Evolutionary conservation across 495 filamentous ascomycete genomes (phyloP), one percentile per base, ranked within the genome.

Genomic region (Daldinia childiae): DNA sequence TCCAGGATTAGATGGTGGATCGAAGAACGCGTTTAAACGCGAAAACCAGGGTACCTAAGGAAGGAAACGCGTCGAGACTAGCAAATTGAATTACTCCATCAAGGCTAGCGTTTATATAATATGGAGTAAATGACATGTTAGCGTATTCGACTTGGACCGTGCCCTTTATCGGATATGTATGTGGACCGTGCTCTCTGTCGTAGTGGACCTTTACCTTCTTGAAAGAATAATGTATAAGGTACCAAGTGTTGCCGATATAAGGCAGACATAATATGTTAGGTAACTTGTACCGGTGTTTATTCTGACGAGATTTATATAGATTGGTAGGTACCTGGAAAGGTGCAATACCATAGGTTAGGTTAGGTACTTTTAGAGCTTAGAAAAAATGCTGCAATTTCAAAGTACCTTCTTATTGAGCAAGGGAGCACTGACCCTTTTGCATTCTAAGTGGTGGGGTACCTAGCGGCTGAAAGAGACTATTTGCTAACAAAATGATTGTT

Each of bases 11-110:
- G 15, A 26, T 51, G 48, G 45, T 36, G 56, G 48, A 62, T 30
- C 68, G 26, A 30, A 34, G 45, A 62, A 75, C 73, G 73, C 73
- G 73, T 64, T 41, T n/a, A 21, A 48, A 66, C 68, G 68, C 68
- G 68, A 70, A 12, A 17, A 45, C 61, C 8, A 30, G 58, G 51
- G 21, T 58, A 19, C 19, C 26, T 48, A n/a, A 54, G 27, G 9
- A 32, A 21, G 38, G 21, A 50, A 43, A 36, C 65, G 65, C 58
- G 57, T 62, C 58, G 24, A 12, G 55, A 11, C 5, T 29, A 0
- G 9, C 14, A 54, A 30, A 54, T 27, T 63, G 32, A 11, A 54
- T 29, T 62, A 26, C 59, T 19, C 6, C 21, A 39, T 41, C 36
- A 8, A 26, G 30, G 27, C 60, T 72, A 50, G 34, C 41, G 41